phyloP scores from a whole-genome alignment of 1,284 basidiomycete species.

The Cutaneotrichosporon dermatis region DNA sequence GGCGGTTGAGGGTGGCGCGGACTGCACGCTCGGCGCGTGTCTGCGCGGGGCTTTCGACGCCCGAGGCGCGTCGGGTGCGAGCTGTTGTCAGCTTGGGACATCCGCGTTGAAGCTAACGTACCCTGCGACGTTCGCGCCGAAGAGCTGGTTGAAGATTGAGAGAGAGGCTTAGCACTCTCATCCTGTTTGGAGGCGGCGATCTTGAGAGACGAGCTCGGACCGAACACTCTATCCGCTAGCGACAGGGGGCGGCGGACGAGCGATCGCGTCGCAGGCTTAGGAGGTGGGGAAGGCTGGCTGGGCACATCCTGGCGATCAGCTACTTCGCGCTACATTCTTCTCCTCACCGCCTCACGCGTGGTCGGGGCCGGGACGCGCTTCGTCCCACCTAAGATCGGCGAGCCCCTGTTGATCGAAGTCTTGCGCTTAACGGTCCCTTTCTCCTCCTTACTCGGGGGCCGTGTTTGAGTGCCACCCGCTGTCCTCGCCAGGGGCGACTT shows the following conservation, averaged over 20 bases:
- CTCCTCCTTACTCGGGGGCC: neutral
- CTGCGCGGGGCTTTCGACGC: neutral
- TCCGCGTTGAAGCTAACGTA: neutral
- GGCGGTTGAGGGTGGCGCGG: neutral
- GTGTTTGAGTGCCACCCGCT: too few species aligned
- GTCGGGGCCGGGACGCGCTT: neutral
- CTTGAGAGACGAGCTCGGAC: neutral
- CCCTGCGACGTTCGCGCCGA: neutral
- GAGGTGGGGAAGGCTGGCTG: neutral
- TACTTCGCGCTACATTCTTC: too few species aligned
- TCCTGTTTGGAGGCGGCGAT: neutral
- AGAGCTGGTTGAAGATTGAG: neutral
- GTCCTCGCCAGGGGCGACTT: too few species aligned
- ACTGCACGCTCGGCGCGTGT: neutral
- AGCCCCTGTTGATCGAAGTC: neutral
- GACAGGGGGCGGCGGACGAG: neutral
- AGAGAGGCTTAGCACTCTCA: neutral
- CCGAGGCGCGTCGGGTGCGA: neutral
- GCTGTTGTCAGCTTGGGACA: neutral
- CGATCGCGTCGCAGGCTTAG: neutral
- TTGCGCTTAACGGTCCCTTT: neutral
- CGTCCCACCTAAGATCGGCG: neutral
- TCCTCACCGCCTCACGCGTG: neutral
- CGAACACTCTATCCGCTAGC: constrained; percentile 1
- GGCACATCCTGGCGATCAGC: neutral